Evolutionary conservation across 2,329 filamentous ascomycete genomes (phyloP).

Genomic region (Sporothrix schenckii): DNA sequence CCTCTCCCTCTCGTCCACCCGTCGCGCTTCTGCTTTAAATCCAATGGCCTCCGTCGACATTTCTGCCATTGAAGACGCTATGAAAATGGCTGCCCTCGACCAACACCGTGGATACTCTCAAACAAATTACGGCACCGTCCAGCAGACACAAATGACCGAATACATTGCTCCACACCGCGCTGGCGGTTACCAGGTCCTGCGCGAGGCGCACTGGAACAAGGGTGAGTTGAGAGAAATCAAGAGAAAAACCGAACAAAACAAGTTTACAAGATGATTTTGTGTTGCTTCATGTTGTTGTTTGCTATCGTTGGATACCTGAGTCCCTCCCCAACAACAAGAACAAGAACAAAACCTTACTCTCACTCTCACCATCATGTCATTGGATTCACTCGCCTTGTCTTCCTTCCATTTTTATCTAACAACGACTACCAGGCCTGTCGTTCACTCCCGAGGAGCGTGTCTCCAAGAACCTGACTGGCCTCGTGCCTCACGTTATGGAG

Average conservation of each 20-base stretch:
- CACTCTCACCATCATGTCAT: neutral
- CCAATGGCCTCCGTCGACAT: slow-evolving; percentile 62
- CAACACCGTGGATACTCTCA: slow-evolving; percentile 63
- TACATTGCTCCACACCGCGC: slow-evolving; percentile 57
- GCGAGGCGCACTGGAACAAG: slow-evolving; percentile 68
- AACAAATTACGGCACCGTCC: slow-evolving; percentile 58
- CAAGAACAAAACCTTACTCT: no score
- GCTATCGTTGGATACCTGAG: neutral
- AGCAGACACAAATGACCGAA: slow-evolving; percentile 57
- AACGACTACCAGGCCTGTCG: slow-evolving; percentile 55
- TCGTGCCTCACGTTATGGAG: slow-evolving; percentile 67
- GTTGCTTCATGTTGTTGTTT: neutral
- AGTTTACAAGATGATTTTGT: neutral
- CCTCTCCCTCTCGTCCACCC: slow-evolving; percentile 53
- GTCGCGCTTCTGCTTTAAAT: slow-evolving; percentile 57
- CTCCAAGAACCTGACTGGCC: slow-evolving; percentile 66
- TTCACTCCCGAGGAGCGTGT: slow-evolving; percentile 67
- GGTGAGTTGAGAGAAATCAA: slow-evolving; percentile 47
- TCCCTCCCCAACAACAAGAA: no score
- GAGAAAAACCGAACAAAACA: neutral
- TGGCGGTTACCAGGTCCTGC: slow-evolving; percentile 63
- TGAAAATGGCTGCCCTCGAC: slow-evolving; percentile 64
- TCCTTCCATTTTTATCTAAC: slow-evolving; percentile 21
- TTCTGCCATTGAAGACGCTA: slow-evolving; percentile 59
- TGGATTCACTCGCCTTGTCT: neutral